Evolutionary conservation across 2,329 filamentous ascomycete genomes (phyloP).

Genomic region (Scopulariopsis brevicaulis): DNA sequence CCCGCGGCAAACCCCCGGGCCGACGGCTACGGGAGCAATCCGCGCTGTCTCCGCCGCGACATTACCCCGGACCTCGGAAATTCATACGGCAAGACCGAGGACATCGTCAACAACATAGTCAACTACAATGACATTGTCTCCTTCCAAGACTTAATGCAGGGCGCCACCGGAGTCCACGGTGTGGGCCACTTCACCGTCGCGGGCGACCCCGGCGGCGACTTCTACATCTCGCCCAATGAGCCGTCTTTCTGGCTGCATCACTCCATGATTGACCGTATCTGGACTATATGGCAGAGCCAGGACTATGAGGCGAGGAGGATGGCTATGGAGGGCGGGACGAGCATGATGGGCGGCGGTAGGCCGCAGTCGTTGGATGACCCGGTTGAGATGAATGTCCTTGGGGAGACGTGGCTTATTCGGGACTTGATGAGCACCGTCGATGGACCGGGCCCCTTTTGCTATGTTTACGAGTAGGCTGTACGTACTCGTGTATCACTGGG

Average conservation of each 20-base stretch:
- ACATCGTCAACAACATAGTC: constrained; percentile 19
- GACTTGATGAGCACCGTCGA: constrained; percentile 18
- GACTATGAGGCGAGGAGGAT: constrained; percentile 7
- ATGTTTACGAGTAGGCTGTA: constrained; percentile 14
- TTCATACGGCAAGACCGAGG: constrained; percentile 9
- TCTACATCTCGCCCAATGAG: constrained; percentile 17
- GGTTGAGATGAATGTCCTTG: constrained; percentile 15
- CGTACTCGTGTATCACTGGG: no score
- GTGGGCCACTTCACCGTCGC: constrained; percentile 26
- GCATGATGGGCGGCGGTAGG: constrained; percentile 6
- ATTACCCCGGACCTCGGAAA: constrained; percentile 20
- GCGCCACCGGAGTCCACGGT: constrained; percentile 21
- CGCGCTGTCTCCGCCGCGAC: constrained; percentile 32
- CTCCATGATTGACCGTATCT: constrained; percentile 16
- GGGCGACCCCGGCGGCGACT: constrained; percentile 21
- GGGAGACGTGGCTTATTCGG: constrained; percentile 14
- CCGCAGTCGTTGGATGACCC: constrained; percentile 14
- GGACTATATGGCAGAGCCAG: constrained; percentile 15
- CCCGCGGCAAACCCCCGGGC: constrained; percentile 5
- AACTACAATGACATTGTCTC: constrained; percentile 4
- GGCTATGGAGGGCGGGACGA: constrained; percentile 7
- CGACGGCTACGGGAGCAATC: constrained; percentile 22
- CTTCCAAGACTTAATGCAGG: constrained; percentile 18
- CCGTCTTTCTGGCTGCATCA: constrained; percentile 16
- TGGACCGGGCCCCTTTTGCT: constrained; percentile 19